Base-by-base conservation (phyloP, 2,329 filamentous ascomycete species). In the Sclerotinia sclerotiorum region DNA sequence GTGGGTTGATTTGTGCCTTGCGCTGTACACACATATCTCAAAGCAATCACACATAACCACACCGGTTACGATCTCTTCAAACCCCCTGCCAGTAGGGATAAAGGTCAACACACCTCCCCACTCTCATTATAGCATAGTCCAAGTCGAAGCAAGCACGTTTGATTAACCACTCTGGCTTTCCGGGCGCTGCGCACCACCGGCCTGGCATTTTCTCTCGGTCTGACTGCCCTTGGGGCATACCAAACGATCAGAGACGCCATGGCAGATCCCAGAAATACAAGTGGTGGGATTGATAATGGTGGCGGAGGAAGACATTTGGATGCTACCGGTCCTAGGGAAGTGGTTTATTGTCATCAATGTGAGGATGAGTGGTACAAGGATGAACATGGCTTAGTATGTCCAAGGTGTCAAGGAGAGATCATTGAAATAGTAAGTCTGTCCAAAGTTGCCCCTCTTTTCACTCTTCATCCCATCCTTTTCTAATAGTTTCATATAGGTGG, bases 301-400 rank as follows among this genome's bases (percentile, higher is more conserved):
- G 71, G 76, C 67, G 74, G 55, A 75, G 67, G 65, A 48, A 69
- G 74, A 56, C 84, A 82, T 74, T 82, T 88, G 68, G 84, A 86
- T 76, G 82, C 83, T 71, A 80, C 79, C 29, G 75, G 78, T 6
- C 80, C 80, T 70, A 83, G 87, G 71, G 91, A 97, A 77, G 87
- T 94, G 72, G 89, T 97, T 67, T 96, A 86, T 79, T 99, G 95
- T 79, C 93, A 98, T 79, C 81, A 84, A 70, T 98, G 95, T 81
- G 79, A 85, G 65, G 81, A 90, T 71, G 90, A 97, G 78, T 98
- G 93, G 93, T 92, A 90, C 76, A 83, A 87, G 69, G 87, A 92
- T 69, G 85, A 90, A 71, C 83, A 85, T 72, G 88, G 85, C 35
- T 80, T 97, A 71, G 81, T 81, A 21, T 99, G 95, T 77, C 93